phyloP scores from a whole-genome alignment of 108 stramenopile species.

The Nitzschia sp. region DNA sequence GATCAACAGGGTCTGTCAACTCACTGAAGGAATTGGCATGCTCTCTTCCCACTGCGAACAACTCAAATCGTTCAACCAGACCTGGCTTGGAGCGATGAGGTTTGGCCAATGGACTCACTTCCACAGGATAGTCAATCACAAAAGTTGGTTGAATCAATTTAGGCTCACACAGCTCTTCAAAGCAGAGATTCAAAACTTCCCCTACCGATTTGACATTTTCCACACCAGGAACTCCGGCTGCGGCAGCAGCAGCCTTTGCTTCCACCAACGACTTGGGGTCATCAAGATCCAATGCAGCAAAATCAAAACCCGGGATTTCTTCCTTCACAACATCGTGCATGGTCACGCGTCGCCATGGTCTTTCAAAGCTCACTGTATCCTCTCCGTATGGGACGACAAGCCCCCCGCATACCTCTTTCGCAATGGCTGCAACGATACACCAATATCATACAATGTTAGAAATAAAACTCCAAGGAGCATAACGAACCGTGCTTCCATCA shows the following conservation, averaged over 20 bases:
- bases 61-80: conserved; percentile 95
- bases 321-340: conserved; percentile 97
- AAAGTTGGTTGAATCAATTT: conserved; percentile 97
- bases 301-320: conserved; percentile 88
- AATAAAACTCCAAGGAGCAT: background rate
- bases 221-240: conserved; percentile 75
- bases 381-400: conserved; percentile 82
- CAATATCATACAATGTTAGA: background rate
- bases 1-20: conserved; percentile 97
- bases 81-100: conserved; percentile 92
- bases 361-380: conserved; percentile 76
- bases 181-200: conserved; percentile 92
- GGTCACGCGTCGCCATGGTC: conserved; percentile 94
- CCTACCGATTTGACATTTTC: conserved; percentile 73
- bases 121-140: conserved; percentile 96
- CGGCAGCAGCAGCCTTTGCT: conserved; percentile 73
- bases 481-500: background rate
- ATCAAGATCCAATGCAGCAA: conserved; percentile 61
- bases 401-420: conserved; percentile 73
- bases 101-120: conserved; percentile 97
- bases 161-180: conserved; percentile 96
- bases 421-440: conserved; percentile 46
- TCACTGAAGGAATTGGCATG: conserved; percentile 98
- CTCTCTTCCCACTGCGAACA: conserved; percentile 95
- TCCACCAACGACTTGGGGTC: conserved; percentile 67